Base-by-base conservation (phyloP, 2,329 filamentous ascomycete genomes). In the Huntiella abstrusa region DNA sequence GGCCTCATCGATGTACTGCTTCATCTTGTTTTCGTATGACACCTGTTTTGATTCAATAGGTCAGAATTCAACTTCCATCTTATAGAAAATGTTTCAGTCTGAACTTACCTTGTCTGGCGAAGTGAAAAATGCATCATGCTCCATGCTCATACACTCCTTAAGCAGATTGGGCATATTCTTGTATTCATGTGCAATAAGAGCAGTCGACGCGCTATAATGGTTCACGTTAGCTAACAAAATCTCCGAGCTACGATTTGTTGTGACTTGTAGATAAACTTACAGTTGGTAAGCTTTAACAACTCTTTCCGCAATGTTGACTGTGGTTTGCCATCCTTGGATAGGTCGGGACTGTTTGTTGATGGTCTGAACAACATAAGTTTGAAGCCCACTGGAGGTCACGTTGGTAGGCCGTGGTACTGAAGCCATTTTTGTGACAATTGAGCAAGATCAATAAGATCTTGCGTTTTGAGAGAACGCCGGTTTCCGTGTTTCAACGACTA, bases 21-120 rank as follows among this genome's bases (percentile, higher is more conserved):
- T 54, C 56, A 76, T 65, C 32, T 61, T 58, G 43, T 64, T 59
- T 12, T 75, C 70, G 52, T 76, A 76, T 0, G 57, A 58, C 45
- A 62, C 59, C 71, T 75, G 45, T 17, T 13, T n/a, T 37, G 19
- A 5, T 5, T 39, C 10, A 13, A 16, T 34, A 16, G 17, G 7
- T 41, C 12, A 34, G 28, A 11, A 4, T 40, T 15, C 16, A 5
- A 5, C 10, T 15, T 41, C 15, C 7, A 16, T 15, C 16, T 10
- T 12, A 11, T 35, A 34, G 17, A 36, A 10, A 5, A 43, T 13
- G 33, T 33, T 11, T 40, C 11, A 17, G 39, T 15, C 40, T 19
- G 12, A 33, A 50, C 60, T 49, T 58, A 74, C 72, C 59, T 67
- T 71, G 49, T 66, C 69, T 4, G 59, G 57, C 4, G 67, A 65